Evolutionary conservation across 768 basidiomycete genomes (phyloP).

Genomic region (Lactifluus echinatus): DNA sequence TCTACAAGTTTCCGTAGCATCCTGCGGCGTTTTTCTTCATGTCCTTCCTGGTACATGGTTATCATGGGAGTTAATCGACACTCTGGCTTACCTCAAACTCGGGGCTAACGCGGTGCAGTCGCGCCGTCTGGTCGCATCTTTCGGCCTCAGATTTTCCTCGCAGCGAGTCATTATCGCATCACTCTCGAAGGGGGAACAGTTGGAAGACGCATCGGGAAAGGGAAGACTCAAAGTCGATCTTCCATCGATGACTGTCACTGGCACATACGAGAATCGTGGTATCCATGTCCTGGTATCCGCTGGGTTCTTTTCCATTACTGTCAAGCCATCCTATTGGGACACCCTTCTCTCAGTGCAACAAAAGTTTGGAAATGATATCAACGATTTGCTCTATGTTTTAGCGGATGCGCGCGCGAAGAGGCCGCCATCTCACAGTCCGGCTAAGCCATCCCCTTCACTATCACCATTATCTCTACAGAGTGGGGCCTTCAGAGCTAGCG

Average conservation of each 20-base stretch:
- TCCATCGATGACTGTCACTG: slow-evolving; percentile 57
- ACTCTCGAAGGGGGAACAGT: slow-evolving; percentile 27
- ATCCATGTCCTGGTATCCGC: slow-evolving; percentile 52
- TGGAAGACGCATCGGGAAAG: slow-evolving; percentile 26
- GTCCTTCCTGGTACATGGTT: slow-evolving; percentile 88
- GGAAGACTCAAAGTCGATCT: slow-evolving; percentile 55
- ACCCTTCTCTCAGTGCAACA: slow-evolving; percentile 76
- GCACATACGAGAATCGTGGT: slow-evolving; percentile 40
- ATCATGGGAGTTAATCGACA: slow-evolving; percentile 57
- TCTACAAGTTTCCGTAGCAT: slow-evolving; percentile 43
- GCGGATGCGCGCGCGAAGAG: slow-evolving; percentile 44
- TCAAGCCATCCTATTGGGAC: slow-evolving; percentile 81
- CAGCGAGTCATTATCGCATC: slow-evolving; percentile 54
- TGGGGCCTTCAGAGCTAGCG: slow-evolving; percentile 58
- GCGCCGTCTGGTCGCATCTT: slow-evolving; percentile 33
- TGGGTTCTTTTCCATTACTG: slow-evolving; percentile 60
- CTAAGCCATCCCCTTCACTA: slow-evolving; percentile 11
- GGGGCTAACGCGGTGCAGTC: slow-evolving; percentile 28
- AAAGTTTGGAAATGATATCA: slow-evolving; percentile 85
- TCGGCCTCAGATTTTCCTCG: slow-evolving; percentile 58
- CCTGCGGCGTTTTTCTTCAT: slow-evolving; percentile 56
- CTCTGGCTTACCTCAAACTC: slow-evolving; percentile 36
- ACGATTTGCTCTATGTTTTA: slow-evolving; percentile 62
- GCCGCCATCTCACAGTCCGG: slow-evolving; percentile 4
- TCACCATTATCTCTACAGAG: slow-evolving; percentile 26